Percentiles rank a stretch among this genome's conserved stretches.
These are phyloP conservation scores for Aegilops umbellulata DNA, from an alignment of 176 grass and related monocot genomes.

Conservation along the genomic window DNA sequence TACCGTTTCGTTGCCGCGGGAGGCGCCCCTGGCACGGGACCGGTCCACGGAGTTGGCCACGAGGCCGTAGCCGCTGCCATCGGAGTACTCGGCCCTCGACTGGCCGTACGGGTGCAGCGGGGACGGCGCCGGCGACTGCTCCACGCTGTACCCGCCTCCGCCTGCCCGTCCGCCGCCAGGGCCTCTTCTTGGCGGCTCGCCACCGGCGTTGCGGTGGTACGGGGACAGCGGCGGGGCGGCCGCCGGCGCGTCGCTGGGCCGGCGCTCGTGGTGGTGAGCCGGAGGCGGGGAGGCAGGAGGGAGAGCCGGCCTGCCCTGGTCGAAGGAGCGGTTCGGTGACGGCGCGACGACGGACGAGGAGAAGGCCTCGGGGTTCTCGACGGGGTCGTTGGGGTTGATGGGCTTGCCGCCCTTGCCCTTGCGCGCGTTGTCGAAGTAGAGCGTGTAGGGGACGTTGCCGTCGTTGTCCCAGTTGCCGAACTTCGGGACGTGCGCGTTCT, in stretches of 20 bases:
- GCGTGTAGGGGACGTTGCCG: conserved; percentile 70
- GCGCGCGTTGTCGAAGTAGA: conserved; percentile 75
- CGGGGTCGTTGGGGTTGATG: conserved; percentile 81
- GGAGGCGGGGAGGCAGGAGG: not conserved
- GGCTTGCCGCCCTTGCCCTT: conserved; percentile 65
- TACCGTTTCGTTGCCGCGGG: conserved; percentile 49
- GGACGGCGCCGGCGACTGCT: conserved; percentile 11
- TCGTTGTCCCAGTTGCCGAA: conserved; percentile 82
- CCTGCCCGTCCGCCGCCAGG: not conserved
- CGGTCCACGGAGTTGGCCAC: conserved; percentile 43
- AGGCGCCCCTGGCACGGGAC: conserved; percentile 27
- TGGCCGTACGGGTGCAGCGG: conserved; percentile 44
- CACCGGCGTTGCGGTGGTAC: conserved; percentile 30
- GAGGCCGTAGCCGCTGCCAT: conserved; percentile 28
- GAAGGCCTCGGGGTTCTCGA: conserved; percentile 76
- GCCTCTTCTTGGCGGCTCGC: not conserved
- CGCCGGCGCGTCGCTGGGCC: conserved; percentile 29
- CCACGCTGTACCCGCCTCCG: conserved; percentile 9
- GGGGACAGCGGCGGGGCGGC: conserved; percentile 7
- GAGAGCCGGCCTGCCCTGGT: not conserved
- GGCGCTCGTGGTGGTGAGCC: conserved; percentile 28
- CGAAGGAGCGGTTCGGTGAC: conserved; percentile 32
- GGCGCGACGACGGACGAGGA: conserved; percentile 29
- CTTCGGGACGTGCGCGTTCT: conserved; percentile 50
- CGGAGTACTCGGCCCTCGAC: conserved; percentile 1